Base-by-base conservation (phyloP, 306 rosid species). In the Luffa acutangula region DNA sequence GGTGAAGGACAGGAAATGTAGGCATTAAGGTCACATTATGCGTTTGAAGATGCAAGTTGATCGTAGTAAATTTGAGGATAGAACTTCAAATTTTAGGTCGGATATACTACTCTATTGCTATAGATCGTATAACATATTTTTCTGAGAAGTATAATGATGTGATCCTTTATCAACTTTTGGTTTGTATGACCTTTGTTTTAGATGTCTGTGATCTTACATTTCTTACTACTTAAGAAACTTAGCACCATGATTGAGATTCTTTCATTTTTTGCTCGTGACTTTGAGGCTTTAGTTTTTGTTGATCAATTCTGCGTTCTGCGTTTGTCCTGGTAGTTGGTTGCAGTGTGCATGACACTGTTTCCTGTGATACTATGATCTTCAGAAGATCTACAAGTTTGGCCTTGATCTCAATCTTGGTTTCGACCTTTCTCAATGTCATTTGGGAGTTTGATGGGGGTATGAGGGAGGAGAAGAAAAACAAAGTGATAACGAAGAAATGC, bases 21-120 rank as follows among this genome's bases (percentile, higher is more conserved):
- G 60, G 25, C 78, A 31, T 33, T 49, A 46, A 48, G 41, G 25
- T 73, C 20, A 1, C 36, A 12, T 72, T 25, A 48, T 31, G 42
- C 77, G 77, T 72, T 72, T 73, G 53, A 49, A 31, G 37, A 33
- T 73, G 58, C 78, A 49, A 48, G 25, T 72, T 73, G 42, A 73
- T 49, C 31, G 20, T 49, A 39, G 60, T 49, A 48, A 15, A 43
- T 72, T 72, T 14, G 15, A 48, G 60, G 78, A 73, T 52, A 49
- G 43, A 49, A 13, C 59, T 45, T 25, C 43, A 73, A 73, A 15
- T 14, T 45, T 43, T 43, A 41, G 54, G 71, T 45, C 25, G 52
- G 25, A 42, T 67, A n/a, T 6, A 67, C 9, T 67, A 9, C 18
- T 31, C 36, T 21, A 12, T 42, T 67, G 8, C 33, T 8, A 13